Conservation (phyloP, 2,329 filamentous ascomycete genomes). For the Dendryphion nanum region DNA sequence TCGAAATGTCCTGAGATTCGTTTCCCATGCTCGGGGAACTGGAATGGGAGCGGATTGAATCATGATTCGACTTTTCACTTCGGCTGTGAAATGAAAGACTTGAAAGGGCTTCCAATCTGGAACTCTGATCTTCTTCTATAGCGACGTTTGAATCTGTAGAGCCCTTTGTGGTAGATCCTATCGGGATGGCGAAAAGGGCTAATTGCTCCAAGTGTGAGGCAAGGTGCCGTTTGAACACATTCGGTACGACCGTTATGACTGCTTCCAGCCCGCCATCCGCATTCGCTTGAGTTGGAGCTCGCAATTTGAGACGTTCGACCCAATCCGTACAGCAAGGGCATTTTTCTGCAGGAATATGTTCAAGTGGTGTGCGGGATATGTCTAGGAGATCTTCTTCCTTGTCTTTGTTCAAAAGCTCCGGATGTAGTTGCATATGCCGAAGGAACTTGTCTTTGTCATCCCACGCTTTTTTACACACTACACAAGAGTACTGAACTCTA, state of each 20-base stretch:
- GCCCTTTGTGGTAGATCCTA: too few relatives aligned
- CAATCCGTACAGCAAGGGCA: slow-evolving; percentile 18
- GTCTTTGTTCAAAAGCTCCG: slow-evolving; percentile 3
- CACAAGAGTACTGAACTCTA: slow-evolving; percentile 10
- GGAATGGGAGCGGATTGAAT: too few relatives aligned
- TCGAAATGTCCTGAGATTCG: too few relatives aligned
- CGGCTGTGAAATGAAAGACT: too few relatives aligned
- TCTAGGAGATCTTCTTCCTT: slow-evolving; percentile 4
- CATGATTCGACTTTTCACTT: too few relatives aligned
- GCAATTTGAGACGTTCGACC: slow-evolving; percentile 5
- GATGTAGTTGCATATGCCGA: slow-evolving; percentile 8
- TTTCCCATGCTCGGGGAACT: too few relatives aligned
- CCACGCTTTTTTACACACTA: slow-evolving; percentile 9
- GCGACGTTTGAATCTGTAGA: too few relatives aligned
- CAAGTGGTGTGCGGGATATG: slow-evolving; percentile 7
- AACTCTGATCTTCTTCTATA: too few relatives aligned
- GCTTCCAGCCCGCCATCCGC: not conserved
- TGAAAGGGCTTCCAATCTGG: too few relatives aligned
- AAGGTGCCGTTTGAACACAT: slow-evolving; percentile 16
- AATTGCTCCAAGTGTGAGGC: slow-evolving; percentile 17
- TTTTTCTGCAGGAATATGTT: slow-evolving; percentile 10
- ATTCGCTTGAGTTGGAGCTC: not conserved
- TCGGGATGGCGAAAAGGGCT: slow-evolving; percentile 15
- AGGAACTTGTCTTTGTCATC: slow-evolving; percentile 5
- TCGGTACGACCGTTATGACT: slow-evolving; percentile 7